A percentile compares a stretch with the other conserved stretches of the same genome.
phyloP scores from a whole-genome alignment of 73 alveolate species.

The Paramecium sonneborni region DNA sequence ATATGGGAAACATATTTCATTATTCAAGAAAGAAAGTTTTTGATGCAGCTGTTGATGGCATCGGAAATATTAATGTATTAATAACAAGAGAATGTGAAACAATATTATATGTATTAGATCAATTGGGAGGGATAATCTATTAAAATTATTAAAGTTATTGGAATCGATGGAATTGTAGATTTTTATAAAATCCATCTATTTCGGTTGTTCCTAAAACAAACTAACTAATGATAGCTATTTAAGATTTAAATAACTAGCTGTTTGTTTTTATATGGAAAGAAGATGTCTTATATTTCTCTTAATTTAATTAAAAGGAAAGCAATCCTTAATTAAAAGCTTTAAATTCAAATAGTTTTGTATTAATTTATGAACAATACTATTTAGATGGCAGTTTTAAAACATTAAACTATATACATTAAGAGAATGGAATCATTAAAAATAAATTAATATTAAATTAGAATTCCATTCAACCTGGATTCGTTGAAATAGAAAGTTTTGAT shows the following conservation, averaged over 20 bases:
- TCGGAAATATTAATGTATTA: background rate
- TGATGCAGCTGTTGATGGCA: background rate
- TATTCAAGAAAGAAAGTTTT: background rate
- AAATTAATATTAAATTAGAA: background rate
- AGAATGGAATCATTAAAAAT: background rate
- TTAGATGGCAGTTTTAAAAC: background rate
- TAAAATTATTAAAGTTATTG: background rate
- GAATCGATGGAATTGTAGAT: background rate
- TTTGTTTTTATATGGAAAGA: background rate
- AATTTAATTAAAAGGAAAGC: background rate
- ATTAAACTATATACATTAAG: background rate
- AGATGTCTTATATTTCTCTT: background rate
- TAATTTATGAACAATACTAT: background rate
- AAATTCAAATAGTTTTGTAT: background rate
- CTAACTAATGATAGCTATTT: background rate
- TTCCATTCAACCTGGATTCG: background rate
- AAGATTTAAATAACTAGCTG: background rate
- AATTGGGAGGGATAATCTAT: background rate
- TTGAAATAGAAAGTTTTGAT: background rate
- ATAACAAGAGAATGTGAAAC: background rate
- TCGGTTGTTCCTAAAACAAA: background rate
- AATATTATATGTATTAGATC: background rate
- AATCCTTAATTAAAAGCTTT: background rate
- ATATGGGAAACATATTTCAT: background rate
- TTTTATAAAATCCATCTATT: background rate